Base-by-base conservation (phyloP, 371 early-diverging fungal species). In the Mucor lusitanicus region DNA sequence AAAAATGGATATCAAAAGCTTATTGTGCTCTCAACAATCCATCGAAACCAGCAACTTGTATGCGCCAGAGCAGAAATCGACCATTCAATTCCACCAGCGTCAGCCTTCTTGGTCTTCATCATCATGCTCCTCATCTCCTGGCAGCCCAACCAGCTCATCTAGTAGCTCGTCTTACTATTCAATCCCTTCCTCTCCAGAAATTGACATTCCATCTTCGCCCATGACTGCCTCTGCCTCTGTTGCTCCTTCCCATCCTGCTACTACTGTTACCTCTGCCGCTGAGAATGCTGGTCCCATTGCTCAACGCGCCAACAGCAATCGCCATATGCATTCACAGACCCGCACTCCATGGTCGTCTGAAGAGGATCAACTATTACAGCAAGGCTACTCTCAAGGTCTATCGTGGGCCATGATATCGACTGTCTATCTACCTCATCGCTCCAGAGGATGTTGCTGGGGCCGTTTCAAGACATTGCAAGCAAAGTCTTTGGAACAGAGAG, bases 371-470 rank as follows among this genome's bases (percentile, higher is more conserved):
- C 28, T 73, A 46, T 48, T 73, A 27, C 70, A 70, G 48, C 59
- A 73, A 66, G 73, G 73, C 30, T 73, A 73, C 44, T 53, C 61
- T 13, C 73, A 73, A 56, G 73, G 70, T 25, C 44, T 73, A 35
- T 73, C 73, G 12, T 73, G 73, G 73, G 70, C 73, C 17, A 65
- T 73, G 70, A 69, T 73, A 46, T 73, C 73, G 9, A 59, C 73
- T 0, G 61, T 62, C 12, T 70, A 73, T 50, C 35, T 73, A 6
- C 73, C 73, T 19, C 73, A 73, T 40, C 66, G 73, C 5, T 73
- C 73, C 11, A 61, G 73, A 42, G 73, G 73, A 8, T 73, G 73
- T n/a, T 73, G 73, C 33, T 73, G 73, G 73, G 73, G 73, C 2
- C 57, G 73, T 12, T 73, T 73, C 63, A 73, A 73, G 44, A 73